Evolutionary conservation across 768 basidiomycete species (phyloP).

Genomic region (Leccinum incarnatum): DNA sequence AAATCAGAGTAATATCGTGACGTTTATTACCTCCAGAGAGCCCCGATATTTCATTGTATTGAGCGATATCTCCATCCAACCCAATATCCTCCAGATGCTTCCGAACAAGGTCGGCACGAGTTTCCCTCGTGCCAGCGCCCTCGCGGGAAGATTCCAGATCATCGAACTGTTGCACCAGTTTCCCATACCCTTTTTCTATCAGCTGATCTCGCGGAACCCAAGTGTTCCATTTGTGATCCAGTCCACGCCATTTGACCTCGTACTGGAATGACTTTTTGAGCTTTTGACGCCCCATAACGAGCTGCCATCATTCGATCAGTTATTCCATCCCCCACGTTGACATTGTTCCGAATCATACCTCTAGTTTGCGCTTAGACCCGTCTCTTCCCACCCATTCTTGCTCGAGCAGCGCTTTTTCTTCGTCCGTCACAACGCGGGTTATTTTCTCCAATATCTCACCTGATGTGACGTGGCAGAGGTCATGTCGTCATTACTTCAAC

Average conservation of each 20-base stretch:
- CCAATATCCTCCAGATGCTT: slow-evolving; percentile 96
- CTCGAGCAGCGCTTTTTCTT: slow-evolving; percentile 76
- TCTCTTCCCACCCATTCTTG: slow-evolving; percentile 89
- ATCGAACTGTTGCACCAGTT: slow-evolving; percentile 91
- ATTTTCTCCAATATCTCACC: slow-evolving; percentile 90
- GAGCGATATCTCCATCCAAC: slow-evolving; percentile 94
- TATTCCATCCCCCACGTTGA: slow-evolving; percentile 6
- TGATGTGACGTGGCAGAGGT: slow-evolving; percentile 29
- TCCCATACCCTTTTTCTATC: slow-evolving; percentile 81
- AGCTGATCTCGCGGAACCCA: slow-evolving; percentile 91
- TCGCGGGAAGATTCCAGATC: slow-evolving; percentile 95
- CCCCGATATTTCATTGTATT: slow-evolving; percentile 95
- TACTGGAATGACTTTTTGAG: slow-evolving; percentile 95
- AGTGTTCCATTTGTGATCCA: slow-evolving; percentile 85
- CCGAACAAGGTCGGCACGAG: slow-evolving; percentile 73
- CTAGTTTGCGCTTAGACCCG: slow-evolving; percentile 86
- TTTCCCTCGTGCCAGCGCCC: slow-evolving; percentile 90
- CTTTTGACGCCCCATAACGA: slow-evolving; percentile 94
- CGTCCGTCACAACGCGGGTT: slow-evolving; percentile 85
- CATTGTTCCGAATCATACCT: slow-evolving; percentile 48
- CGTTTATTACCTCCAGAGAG: slow-evolving; percentile 75
- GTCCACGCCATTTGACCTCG: slow-evolving; percentile 82
- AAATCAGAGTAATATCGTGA: slow-evolving; percentile 7
- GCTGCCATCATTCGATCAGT: slow-evolving; percentile 38
- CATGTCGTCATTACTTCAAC: slow-evolving; percentile 6